Evolutionary conservation across 805 yeast genomes (phyloP).

Genomic region (Saccharomyces kudriavzevii): DNA sequence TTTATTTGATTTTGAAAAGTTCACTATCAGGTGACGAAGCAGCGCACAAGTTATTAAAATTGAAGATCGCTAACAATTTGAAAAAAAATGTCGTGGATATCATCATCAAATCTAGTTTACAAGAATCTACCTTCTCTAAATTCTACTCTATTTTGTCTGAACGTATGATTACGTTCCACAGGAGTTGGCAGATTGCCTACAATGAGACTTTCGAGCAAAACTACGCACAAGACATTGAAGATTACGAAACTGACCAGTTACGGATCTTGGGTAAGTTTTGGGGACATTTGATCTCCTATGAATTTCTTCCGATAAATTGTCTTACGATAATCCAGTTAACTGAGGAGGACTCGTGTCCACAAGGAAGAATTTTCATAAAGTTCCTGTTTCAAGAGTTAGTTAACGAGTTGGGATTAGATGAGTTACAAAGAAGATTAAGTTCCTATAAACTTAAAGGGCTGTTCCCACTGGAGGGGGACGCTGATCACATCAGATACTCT

Average conservation of each 20-base stretch:
- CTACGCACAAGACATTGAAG: conserved; percentile 47
- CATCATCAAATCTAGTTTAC: conserved; percentile 72
- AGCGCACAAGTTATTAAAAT: conserved; percentile 67
- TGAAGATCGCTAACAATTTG: conserved; percentile 36
- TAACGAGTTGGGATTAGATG: conserved; percentile 60
- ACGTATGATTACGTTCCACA: conserved; percentile 44
- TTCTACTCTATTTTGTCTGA: conserved; percentile 74
- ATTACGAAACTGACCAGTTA: conserved; percentile 62
- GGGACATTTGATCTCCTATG: conserved; percentile 75
- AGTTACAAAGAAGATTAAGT: conserved; percentile 40
- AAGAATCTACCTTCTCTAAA: conserved; percentile 80
- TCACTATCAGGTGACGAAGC: conserved; percentile 90
- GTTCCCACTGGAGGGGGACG: conserved; percentile 47
- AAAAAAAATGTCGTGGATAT: conserved; percentile 57
- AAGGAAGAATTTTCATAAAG: conserved; percentile 72
- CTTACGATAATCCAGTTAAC: conserved; percentile 51
- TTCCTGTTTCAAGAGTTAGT: conserved; percentile 72
- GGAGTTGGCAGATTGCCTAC: conserved; percentile 53
- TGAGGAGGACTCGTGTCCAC: conserved; percentile 68
- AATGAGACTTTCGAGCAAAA: conserved; percentile 43
- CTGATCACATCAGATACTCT: conserved; percentile 59
- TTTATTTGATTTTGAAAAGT: conserved; percentile 79
- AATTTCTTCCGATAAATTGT: conserved; percentile 56
- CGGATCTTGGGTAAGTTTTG: conserved; percentile 76
- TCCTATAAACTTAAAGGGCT: conserved; percentile 50